A percentile compares a stretch with the other conserved stretches of the same genome.
These are phyloP conservation scores for Nicotiana sylvestris DNA, from an alignment of 257 asterid genomes.

Conservation along the genomic window DNA sequence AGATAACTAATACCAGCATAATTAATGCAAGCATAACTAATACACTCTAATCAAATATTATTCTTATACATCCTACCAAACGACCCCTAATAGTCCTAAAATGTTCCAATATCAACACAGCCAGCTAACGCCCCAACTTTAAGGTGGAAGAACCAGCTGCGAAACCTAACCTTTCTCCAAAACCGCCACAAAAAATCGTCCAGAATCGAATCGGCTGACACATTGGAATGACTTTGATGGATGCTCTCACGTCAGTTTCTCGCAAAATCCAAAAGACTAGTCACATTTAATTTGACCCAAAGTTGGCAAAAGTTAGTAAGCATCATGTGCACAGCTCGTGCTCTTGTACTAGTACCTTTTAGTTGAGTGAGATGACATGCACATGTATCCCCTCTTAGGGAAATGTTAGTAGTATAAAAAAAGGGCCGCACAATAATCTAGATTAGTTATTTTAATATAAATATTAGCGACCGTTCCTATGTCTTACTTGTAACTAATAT, in stretches of 20 bases:
- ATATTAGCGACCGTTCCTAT: no score
- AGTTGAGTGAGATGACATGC: not conserved
- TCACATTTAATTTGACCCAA: not conserved
- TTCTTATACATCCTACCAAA: no score
- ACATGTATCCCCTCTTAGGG: not conserved
- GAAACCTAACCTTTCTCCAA: not conserved
- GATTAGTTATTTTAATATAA: no score
- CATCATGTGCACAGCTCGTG: constrained; percentile 5
- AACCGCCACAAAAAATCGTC: not conserved
- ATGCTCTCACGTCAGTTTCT: not conserved
- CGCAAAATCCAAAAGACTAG: not conserved
- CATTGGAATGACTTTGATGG: not conserved
- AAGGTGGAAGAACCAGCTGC: not conserved
- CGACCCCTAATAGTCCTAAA: no score
- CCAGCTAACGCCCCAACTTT: not conserved
- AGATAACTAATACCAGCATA: no score
- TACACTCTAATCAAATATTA: no score
- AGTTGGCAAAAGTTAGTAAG: not conserved
- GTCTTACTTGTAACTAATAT: no score
- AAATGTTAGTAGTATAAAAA: no score
- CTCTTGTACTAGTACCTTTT: not conserved
- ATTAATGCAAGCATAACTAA: no score
- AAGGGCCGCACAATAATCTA: no score
- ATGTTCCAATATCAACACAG: not conserved
- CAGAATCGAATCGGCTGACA: not conserved